A percentile compares a stretch with the other conserved stretches of the same genome.
phyloP scores from a whole-genome alignment of 441 rosid genomes.

The Viola pubescens region DNA sequence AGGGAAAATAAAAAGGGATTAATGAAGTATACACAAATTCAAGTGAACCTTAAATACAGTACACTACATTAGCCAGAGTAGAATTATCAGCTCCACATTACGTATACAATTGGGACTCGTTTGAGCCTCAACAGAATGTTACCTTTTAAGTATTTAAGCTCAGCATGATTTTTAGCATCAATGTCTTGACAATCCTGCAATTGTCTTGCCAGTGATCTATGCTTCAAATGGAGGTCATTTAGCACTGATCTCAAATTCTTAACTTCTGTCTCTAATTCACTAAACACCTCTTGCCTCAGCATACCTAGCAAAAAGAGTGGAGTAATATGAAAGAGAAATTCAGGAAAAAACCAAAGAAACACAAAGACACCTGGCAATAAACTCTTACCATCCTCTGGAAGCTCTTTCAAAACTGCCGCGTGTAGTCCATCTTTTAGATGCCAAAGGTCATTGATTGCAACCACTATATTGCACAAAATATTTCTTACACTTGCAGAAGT shows the following conservation, averaged over 20 bases:
- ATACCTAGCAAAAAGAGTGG: slow-evolving; percentile 36
- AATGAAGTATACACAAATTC: background rate
- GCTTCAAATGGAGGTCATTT: slow-evolving; percentile 64
- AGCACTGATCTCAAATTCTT: slow-evolving; percentile 53
- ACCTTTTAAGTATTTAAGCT: slow-evolving; percentile 70
- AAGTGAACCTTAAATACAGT: background rate
- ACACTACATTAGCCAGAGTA: background rate
- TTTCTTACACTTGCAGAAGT: slow-evolving; percentile 36
- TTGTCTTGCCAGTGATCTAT: slow-evolving; percentile 51
- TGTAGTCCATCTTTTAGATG: slow-evolving; percentile 51
- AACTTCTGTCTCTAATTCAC: slow-evolving; percentile 48
- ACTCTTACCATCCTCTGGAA: slow-evolving; percentile 44
- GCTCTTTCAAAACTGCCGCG: slow-evolving; percentile 40
- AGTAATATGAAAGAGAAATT: slow-evolving; percentile 18
- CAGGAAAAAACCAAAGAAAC: background rate
- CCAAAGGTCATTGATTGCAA: slow-evolving; percentile 49
- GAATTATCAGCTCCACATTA: background rate
- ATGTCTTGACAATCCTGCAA: slow-evolving; percentile 52
- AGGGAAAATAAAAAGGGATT: too few species aligned
- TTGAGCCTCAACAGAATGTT: slow-evolving; percentile 12
- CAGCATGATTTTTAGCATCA: slow-evolving; percentile 65
- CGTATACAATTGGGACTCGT: background rate
- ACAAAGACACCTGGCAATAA: slow-evolving; percentile 2
- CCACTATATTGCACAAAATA: slow-evolving; percentile 40
- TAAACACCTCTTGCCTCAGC: slow-evolving; percentile 37